Evolutionary conservation across 108 stramenopile species (phyloP), one percentile per base, ranked within the genome.

Genomic region (Fragilaria radians): DNA sequence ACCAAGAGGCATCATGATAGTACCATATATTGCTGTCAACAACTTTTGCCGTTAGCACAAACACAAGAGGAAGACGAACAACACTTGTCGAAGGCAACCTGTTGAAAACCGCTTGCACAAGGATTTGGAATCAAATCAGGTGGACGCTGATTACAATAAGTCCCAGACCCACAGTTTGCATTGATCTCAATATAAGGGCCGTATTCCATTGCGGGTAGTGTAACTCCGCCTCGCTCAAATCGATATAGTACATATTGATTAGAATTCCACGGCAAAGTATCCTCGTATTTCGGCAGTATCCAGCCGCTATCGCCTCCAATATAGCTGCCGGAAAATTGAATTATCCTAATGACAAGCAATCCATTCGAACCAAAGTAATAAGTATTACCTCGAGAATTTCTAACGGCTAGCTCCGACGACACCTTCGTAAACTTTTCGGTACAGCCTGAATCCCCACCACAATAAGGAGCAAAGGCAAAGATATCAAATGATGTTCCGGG

Each of bases 161-260:
- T 26, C 18, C 52, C 52, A 27, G 3, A 18, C 1, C 52, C 2
- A 42, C 36, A 42, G 4, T 1, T 52, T 27, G 52, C 52, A 26
- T 23, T 2, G 26, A 52, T 52, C 26, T 24, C 25, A 25, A 52
- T 3, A 27, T 52, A 52, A 3, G 52, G 25, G 18, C 52, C 52
- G 11, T 52, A 52, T 1, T 23, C 22, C 26, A 18, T 18, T 27
- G 18, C 17, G 22, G 52, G 52, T 1, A 52, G 52, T 1, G 27
- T 27, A 2, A 52, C 52, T 26, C 52, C 42, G 17, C 29, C 63
- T 18, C 63, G 63, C 9, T 65, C 63, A 27, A 65, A 65, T 18
- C 55, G 54, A 29, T 32, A 21, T 7, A 52, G 22, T 2, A 46
- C 62, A 1, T 22, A 33, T 32, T 52, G 24, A 2, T 18, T 26